These are phyloP conservation scores for Narthecium ossifragum DNA, from an alignment of 106 monocot genomes.

Conservation along the genomic window DNA sequence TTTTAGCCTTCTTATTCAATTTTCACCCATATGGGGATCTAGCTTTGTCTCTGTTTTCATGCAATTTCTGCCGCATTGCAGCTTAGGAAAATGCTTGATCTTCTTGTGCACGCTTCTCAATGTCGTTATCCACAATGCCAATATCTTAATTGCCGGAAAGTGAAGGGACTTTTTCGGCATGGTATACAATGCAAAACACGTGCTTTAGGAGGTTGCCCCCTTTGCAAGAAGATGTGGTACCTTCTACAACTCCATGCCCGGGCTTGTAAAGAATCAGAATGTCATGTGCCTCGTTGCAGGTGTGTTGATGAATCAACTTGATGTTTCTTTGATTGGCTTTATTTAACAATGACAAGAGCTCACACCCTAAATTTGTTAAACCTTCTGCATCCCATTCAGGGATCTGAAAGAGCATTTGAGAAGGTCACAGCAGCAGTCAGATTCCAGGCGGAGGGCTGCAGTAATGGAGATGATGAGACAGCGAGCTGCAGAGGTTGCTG, in stretches of 20 bases:
- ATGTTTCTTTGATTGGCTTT: background rate
- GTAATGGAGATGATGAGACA: constrained; percentile 99
- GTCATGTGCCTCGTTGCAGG: constrained; percentile 89
- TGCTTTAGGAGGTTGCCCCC: constrained; percentile 66
- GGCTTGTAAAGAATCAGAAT: constrained; percentile 84
- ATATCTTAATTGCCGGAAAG: constrained; percentile 90
- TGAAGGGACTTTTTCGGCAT: constrained; percentile 91
- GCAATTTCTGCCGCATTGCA: constrained; percentile 24
- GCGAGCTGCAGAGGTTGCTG: constrained; percentile 76
- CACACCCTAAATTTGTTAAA: too few species aligned
- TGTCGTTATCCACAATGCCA: constrained; percentile 69
- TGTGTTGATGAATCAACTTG: constrained; percentile 5
- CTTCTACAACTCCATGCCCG: constrained; percentile 90
- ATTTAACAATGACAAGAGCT: background rate
- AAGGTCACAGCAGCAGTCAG: constrained; percentile 90
- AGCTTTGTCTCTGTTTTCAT: background rate
- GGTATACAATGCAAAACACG: constrained; percentile 69
- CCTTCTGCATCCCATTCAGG: constrained; percentile 32
- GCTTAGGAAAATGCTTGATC: constrained; percentile 94
- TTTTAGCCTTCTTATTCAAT: background rate
- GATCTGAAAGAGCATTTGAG: constrained; percentile 87
- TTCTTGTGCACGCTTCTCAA: constrained; percentile 90
- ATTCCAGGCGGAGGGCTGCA: constrained; percentile 85
- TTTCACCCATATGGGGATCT: background rate
- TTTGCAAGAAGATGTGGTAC: constrained; percentile 97